phyloP scores from a whole-genome alignment of 1,139 yeast genomes.

The Suhomyces taliae region DNA sequence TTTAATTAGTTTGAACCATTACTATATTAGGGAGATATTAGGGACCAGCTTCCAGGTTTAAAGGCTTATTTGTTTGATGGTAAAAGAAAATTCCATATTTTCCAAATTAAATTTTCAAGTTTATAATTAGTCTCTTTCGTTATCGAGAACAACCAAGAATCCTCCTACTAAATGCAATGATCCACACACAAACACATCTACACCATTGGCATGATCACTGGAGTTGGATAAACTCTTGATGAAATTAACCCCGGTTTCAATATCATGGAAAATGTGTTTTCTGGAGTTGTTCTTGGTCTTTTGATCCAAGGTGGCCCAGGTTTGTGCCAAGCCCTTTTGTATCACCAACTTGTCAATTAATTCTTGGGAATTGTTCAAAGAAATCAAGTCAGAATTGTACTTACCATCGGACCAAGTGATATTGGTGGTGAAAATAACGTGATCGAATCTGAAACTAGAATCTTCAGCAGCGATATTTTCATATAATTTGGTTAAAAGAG shows the following conservation, averaged over 20 bases:
- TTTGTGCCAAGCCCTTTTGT: constrained; percentile 71
- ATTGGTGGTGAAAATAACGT: constrained; percentile 85
- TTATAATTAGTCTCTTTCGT: constrained; percentile 29
- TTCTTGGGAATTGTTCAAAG: constrained; percentile 77
- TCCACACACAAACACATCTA: constrained; percentile 90
- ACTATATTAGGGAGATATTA: too few relatives aligned
- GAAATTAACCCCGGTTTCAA: constrained; percentile 69
- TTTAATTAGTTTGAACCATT: too few relatives aligned
- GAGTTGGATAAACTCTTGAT: constrained; percentile 43
- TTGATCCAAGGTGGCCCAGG: constrained; percentile 63
- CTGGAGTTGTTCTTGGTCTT: constrained; percentile 27
- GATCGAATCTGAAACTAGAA: constrained; percentile 53
- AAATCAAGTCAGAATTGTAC: constrained; percentile 80
- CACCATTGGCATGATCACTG: constrained; percentile 22
- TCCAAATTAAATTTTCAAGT: neutral
- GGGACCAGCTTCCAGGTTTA: neutral
- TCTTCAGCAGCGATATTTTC: constrained; percentile 28
- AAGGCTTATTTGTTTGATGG: too few relatives aligned
- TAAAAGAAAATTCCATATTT: too few relatives aligned
- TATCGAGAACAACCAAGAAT: constrained; percentile 76
- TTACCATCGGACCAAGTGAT: constrained; percentile 84
- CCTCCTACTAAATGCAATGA: constrained; percentile 96
- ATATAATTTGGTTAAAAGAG: constrained; percentile 56
- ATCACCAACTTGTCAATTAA: constrained; percentile 71
- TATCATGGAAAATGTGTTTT: constrained; percentile 64